Evolutionary conservation across 768 basidiomycete species (phyloP).

Genomic region (Pluteus cervinus): DNA sequence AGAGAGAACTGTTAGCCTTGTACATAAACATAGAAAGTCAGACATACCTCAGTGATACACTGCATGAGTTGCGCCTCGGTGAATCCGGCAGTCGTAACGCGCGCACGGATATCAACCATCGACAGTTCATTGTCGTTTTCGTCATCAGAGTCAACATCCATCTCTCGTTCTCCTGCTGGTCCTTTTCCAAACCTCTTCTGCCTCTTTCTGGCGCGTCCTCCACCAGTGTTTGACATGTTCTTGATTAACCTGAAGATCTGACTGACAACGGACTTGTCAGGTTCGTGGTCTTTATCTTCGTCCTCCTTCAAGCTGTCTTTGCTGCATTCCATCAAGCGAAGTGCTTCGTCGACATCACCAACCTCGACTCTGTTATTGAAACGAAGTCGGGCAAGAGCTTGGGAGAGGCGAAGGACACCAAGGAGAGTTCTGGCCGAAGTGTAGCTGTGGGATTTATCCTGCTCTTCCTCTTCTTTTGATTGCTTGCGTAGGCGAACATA

Average conservation of each 20-base stretch:
- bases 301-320: conserved; percentile 89
- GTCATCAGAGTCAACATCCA: conserved; percentile 65
- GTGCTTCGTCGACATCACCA: conserved; percentile 91
- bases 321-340: conserved; percentile 94
- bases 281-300: conserved; percentile 58
- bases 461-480: conserved; percentile 84
- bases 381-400: conserved; percentile 90
- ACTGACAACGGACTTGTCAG: conserved; percentile 73
- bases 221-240: conserved; percentile 68
- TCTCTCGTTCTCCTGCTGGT: conserved; percentile 63
- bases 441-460: conserved; percentile 88
- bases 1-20: conserved; percentile 10
- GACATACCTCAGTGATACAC: conserved; percentile 70
- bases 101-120: conserved; percentile 82
- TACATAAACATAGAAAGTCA: conserved; percentile 2
- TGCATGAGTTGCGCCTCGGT: conserved; percentile 89
- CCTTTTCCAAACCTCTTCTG: conserved; percentile 60
- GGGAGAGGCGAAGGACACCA: conserved; percentile 88
- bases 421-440: conserved; percentile 95
- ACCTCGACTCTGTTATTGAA: conserved; percentile 76
- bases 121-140: conserved; percentile 68
- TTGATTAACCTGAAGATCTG: conserved; percentile 91
- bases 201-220: conserved; percentile 31
- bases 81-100: conserved; percentile 82
- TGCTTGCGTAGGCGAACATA: conserved; percentile 94